Evolutionary conservation across 164 flowering plant genomes (phyloP).

Genomic region (Liriodendron chinense): DNA sequence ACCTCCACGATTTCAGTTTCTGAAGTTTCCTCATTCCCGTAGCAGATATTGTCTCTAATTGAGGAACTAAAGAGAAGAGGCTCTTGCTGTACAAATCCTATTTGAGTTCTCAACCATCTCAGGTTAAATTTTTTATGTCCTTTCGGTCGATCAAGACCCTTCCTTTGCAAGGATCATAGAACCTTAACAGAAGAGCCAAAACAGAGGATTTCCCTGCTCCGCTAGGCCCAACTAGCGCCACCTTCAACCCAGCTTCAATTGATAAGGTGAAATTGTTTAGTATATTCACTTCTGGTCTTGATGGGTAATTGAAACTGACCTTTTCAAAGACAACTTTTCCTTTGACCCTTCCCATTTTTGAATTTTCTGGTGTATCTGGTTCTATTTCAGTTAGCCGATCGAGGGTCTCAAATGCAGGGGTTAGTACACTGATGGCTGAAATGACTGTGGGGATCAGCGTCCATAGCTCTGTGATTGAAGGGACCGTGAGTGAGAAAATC

Average conservation of each 20-base stretch:
- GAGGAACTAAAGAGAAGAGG: constrained; percentile 75
- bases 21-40: constrained; percentile 53
- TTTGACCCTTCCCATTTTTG: constrained; percentile 27
- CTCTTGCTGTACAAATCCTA: constrained; percentile 71
- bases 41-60: constrained; percentile 59
- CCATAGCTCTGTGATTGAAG: constrained; percentile 76
- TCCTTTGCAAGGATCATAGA: constrained; percentile 57
- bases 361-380: constrained; percentile 38
- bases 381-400: constrained; percentile 58
- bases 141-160: constrained; percentile 47
- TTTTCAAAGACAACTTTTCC: constrained; percentile 49
- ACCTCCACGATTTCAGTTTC: constrained; percentile 56
- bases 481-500: constrained; percentile 73
- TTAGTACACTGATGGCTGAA: constrained; percentile 49
- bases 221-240: constrained; percentile 75
- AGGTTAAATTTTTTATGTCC: constrained; percentile 42
- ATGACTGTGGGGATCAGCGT: constrained; percentile 64
- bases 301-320: constrained; percentile 50
- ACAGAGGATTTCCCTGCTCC: constrained; percentile 77
- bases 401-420: constrained; percentile 57
- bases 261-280: constrained; percentile 46
- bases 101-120: constrained; percentile 55
- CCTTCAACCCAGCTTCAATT: constrained; percentile 53
- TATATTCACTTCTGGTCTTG: constrained; percentile 47
- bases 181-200: constrained; percentile 56